phyloP scores from a whole-genome alignment of 331 rosid species.

The Cucumis variabilis region DNA sequence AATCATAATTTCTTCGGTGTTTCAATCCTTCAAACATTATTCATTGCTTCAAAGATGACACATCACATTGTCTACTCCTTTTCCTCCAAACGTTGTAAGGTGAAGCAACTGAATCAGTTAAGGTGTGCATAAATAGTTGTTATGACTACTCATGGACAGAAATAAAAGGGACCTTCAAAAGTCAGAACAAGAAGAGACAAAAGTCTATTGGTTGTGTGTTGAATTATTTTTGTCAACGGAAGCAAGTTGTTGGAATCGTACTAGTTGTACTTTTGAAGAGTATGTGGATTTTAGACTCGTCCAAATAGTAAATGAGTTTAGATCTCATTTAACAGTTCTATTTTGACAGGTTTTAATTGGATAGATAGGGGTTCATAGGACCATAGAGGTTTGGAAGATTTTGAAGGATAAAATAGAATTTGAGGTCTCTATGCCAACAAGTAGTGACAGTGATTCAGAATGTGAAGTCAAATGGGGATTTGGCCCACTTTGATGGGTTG shows the following conservation, averaged over 20 bases:
- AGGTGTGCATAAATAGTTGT: no score
- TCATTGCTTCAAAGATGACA: constrained; percentile 15
- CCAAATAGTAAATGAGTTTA: background rate
- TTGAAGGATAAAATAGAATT: background rate
- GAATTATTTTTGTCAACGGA: background rate
- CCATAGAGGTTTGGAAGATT: background rate
- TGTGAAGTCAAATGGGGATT: background rate
- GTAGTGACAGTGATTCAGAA: background rate
- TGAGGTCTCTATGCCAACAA: background rate
- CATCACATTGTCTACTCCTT: background rate
- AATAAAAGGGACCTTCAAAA: background rate
- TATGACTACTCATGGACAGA: background rate
- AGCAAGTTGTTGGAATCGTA: background rate
- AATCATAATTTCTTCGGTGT: constrained; percentile 27
- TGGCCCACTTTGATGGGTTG: constrained; percentile 23
- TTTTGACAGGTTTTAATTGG: background rate
- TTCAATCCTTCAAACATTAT: background rate
- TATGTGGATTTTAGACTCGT: background rate
- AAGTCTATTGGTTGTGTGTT: background rate
- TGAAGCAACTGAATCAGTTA: background rate
- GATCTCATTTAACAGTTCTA: background rate
- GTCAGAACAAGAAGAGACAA: background rate
- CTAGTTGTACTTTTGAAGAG: constrained; percentile 11
- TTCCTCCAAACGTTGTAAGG: background rate
- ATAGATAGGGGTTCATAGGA: background rate